Evolutionary conservation across 495 filamentous ascomycete genomes (phyloP), one percentile per base, ranked within the genome.

Genomic region (Penicillium atrosanguineum): DNA sequence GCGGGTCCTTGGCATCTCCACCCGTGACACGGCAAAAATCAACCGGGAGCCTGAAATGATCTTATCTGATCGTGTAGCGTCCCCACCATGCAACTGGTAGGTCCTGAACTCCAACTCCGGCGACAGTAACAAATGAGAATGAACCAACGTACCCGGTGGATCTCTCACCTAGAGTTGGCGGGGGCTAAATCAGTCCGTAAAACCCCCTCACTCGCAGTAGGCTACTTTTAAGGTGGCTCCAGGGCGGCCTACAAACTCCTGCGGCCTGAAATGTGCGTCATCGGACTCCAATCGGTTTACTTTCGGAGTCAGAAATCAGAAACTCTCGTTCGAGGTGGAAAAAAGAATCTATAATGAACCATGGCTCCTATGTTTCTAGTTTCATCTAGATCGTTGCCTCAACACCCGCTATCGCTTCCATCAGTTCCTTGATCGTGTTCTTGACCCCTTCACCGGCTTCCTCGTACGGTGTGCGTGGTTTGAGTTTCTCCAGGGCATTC

Each of bases 401-500:
- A 50, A 80, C 70, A 56, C 69, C 69, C 7, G 69, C 71, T 56
- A 80, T 46, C 57, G 71, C 71, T 9, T 59, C 73, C 79, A 86
- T 80, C 34, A 71, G 63, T 23, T 57, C 57, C 62, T 68, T 67
- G 3, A 76, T 73, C 56, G 77, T 47, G 60, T 74, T 72, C 48
- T 73, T 77, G 63, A 81, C 77, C 34, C 62, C 72, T 43, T 69
- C 74, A 46, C 61, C 66, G 16, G 83, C 58, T 51, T 74, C 71
- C 52, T 77, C 68, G 67, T 88, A 86, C 43, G 84, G 84, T 53
- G 71, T 78, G 47, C 84, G 72, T 11, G 83, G 80, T 68, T 68
- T 69, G 55, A 87, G 66, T 69, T 76, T 78, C 59, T 77, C 72
- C 65, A 72, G 76, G 6, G 78, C 80, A 28, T 61, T 77, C 66